A percentile compares a stretch with the other conserved stretches of the same genome.
phyloP scores from a whole-genome alignment of 164 flowering plant genomes.

The Berberis thunbergii region DNA sequence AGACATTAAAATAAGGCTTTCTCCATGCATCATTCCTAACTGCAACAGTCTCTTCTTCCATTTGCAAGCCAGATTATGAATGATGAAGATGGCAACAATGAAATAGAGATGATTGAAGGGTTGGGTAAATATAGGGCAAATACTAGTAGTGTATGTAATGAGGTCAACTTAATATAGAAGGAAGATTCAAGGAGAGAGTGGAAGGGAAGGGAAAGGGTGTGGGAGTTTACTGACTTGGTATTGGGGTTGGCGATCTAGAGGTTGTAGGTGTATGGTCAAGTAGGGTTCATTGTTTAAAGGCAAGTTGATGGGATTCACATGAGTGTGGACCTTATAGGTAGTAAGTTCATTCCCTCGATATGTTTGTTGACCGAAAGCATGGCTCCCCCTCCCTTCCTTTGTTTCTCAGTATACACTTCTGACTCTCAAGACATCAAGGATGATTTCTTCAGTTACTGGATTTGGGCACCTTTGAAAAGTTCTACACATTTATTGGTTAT shows the following conservation, averaged over 20 bases:
- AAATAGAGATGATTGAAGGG: conserved; percentile 1
- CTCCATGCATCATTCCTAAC: too few relatives aligned
- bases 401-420: not conserved
- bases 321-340: conserved; percentile 77
- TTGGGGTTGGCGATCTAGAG: not conserved
- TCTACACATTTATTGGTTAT: too few relatives aligned
- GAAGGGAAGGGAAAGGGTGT: conserved; percentile 4
- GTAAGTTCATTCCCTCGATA: conserved; percentile 37
- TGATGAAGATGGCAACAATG: not conserved
- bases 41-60: too few relatives aligned
- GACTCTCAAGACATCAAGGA: too few relatives aligned
- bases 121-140: conserved; percentile 7
- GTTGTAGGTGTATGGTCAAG: conserved; percentile 24
- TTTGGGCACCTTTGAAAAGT: too few relatives aligned
- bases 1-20: too few relatives aligned
- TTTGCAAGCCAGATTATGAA: too few relatives aligned
- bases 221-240: conserved; percentile 7
- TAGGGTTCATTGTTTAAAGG: conserved; percentile 21
- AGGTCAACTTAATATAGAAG: conserved; percentile 31
- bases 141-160: not conserved
- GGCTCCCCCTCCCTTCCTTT: conserved; percentile 16
- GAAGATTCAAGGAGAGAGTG: conserved; percentile 47
- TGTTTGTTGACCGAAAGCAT: conserved; percentile 29
- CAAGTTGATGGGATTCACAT: conserved; percentile 79
- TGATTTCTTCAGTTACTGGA: too few relatives aligned